A percentile compares a stretch with the other conserved stretches of the same genome.
These are phyloP conservation scores for Zhuliangozyma blackwelliae DNA, from an alignment of 1,139 yeast species.

Conservation along the genomic window DNA sequence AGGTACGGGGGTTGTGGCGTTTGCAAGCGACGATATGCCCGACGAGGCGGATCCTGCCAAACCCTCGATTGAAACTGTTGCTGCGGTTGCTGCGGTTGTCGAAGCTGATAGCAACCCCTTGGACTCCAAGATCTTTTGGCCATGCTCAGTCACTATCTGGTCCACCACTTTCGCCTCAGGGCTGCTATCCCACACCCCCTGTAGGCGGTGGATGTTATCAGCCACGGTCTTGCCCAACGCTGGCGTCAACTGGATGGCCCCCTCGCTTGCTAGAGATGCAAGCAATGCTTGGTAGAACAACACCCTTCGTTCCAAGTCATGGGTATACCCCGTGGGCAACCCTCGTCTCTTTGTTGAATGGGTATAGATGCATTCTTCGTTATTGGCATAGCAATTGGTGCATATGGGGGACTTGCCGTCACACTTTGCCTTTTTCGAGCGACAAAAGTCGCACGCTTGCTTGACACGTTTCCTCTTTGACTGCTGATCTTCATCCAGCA, in stretches of 20 bases:
- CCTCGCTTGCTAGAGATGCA: constrained; percentile 7
- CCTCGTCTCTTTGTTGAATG: constrained; percentile 19
- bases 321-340: constrained; percentile 21
- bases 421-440: constrained; percentile 21
- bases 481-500: not conserved
- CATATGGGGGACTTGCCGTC: constrained; percentile 20
- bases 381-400: constrained; percentile 13
- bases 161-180: constrained; percentile 3
- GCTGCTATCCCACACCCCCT: constrained; percentile 11
- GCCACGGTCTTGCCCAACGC: constrained; percentile 6
- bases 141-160: not conserved
- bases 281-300: constrained; percentile 15
- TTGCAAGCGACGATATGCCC: too few species aligned
- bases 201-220: constrained; percentile 7
- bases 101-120: not conserved
- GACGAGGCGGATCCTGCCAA: too few species aligned
- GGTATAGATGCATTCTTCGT: constrained; percentile 16
- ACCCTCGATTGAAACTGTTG: too few species aligned
- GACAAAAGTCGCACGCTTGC: constrained; percentile 23
- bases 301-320: constrained; percentile 18
- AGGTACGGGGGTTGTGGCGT: too few species aligned
- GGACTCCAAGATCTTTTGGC: not conserved
- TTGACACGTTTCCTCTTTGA: constrained; percentile 15
- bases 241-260: constrained; percentile 6
- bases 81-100: too few species aligned